These are phyloP conservation scores for Arabidopsis hybrid DNA, from an alignment of 441 rosid genomes.

Conservation along the genomic window DNA sequence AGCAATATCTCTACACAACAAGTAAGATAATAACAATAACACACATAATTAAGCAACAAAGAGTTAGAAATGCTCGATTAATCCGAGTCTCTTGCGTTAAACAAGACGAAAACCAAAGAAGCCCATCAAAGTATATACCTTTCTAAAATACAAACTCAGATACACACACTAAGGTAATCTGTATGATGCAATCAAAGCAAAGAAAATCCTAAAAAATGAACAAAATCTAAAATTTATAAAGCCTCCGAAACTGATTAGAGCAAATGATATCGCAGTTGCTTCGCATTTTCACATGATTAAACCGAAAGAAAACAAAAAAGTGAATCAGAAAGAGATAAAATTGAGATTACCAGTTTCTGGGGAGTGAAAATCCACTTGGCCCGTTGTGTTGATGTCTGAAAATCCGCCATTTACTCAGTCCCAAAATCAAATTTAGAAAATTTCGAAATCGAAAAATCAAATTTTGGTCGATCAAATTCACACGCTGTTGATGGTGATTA, in stretches of 20 bases:
- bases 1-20: conserved; percentile 15
- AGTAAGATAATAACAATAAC: background rate
- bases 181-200: conserved; percentile 13
- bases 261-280: background rate
- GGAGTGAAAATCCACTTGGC: conserved; percentile 93
- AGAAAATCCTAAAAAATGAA: background rate
- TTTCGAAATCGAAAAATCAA: background rate
- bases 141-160: background rate
- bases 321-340: background rate
- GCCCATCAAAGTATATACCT: background rate
- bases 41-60: conserved; percentile 4
- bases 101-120: conserved; percentile 1
- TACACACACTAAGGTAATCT: background rate
- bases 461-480: background rate
- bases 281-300: background rate
- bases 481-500: background rate
- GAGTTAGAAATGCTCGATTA: background rate
- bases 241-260: background rate
- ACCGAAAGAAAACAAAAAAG: conserved; percentile 5
- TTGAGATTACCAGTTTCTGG: conserved; percentile 60
- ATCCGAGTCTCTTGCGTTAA: conserved; percentile 3
- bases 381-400: conserved; percentile 86
- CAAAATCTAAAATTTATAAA: background rate
- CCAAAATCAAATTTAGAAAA: background rate
- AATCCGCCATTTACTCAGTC: conserved; percentile 77